phyloP scores from a whole-genome alignment of 1,139 yeast species.

The Zygotorulaspora mrakii region DNA sequence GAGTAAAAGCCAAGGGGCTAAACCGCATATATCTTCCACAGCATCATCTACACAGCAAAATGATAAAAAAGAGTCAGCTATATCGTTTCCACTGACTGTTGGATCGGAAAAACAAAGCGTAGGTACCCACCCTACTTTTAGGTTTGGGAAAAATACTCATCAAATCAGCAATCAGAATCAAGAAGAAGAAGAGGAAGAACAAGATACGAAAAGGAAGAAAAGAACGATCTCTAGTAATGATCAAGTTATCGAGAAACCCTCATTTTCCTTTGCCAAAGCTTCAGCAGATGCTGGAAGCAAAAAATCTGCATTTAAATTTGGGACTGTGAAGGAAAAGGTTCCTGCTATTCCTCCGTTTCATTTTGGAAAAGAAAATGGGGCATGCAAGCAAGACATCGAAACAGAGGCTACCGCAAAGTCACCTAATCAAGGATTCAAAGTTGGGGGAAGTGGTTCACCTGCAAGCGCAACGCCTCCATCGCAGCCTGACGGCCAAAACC shows the following conservation, averaged over 20 bases:
- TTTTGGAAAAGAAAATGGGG: constrained; percentile 10
- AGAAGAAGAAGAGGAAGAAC: constrained; percentile 8
- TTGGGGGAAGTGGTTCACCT: no score
- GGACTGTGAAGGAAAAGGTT: neutral
- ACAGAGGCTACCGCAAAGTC: neutral
- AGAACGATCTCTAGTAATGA: neutral
- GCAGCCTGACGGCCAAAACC: no score
- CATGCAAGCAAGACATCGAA: neutral
- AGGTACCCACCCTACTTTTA: no score
- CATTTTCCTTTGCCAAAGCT: constrained; percentile 11
- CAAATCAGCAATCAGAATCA: neutral
- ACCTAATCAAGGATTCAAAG: neutral
- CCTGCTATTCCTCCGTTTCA: constrained; percentile 8
- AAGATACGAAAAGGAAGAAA: constrained; percentile 16
- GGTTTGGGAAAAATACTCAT: constrained; percentile 3
- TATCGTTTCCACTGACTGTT: no score
- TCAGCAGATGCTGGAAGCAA: neutral
- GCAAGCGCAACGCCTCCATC: no score
- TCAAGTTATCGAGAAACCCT: constrained; percentile 9
- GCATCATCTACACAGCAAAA: neutral
- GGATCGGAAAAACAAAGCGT: no score
- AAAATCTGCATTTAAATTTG: constrained; percentile 15
- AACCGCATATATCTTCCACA: constrained; percentile 1
- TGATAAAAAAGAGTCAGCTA: no score
- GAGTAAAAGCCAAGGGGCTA: neutral